Evolutionary conservation across 192 early-diverging fungal species (phyloP).

Genomic region (Lobosporangium transversale): DNA sequence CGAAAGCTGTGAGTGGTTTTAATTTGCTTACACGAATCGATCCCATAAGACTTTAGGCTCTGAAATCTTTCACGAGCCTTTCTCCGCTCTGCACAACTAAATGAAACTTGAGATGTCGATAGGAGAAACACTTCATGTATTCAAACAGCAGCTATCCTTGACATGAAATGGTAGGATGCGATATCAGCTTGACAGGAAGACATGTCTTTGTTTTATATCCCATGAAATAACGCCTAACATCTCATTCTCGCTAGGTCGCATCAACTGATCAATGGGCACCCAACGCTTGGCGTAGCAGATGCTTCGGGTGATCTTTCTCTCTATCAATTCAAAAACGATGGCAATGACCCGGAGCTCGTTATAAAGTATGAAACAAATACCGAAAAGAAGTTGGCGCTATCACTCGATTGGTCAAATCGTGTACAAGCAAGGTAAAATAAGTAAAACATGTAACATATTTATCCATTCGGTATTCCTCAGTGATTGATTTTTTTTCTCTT

Average conservation of each 20-base stretch:
- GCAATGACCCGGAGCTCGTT: slow-evolving; percentile 38
- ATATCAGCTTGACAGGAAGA: no score
- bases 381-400: slow-evolving; percentile 77
- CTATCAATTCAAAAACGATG: slow-evolving; percentile 51
- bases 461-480: background rate
- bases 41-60: no score
- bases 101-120: no score
- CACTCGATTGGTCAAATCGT: slow-evolving; percentile 90
- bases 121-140: slow-evolving; percentile 62
- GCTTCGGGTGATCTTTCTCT: slow-evolving; percentile 67
- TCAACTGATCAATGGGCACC: slow-evolving; percentile 55
- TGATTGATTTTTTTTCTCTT: no score
- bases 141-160: slow-evolving; percentile 73
- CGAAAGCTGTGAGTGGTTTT: slow-evolving; percentile 35
- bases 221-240: no score
- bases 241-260: no score
- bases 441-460: background rate
- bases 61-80: background rate
- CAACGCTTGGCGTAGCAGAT: slow-evolving; percentile 69
- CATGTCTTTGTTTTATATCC: no score
- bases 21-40: background rate
- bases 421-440: slow-evolving; percentile 25
- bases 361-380: slow-evolving; percentile 52
- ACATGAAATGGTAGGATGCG: slow-evolving; percentile 75
- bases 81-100: background rate